phyloP scores from a whole-genome alignment of 352 stramenopile genomes.

The Globisporangium cylindrosporum region DNA sequence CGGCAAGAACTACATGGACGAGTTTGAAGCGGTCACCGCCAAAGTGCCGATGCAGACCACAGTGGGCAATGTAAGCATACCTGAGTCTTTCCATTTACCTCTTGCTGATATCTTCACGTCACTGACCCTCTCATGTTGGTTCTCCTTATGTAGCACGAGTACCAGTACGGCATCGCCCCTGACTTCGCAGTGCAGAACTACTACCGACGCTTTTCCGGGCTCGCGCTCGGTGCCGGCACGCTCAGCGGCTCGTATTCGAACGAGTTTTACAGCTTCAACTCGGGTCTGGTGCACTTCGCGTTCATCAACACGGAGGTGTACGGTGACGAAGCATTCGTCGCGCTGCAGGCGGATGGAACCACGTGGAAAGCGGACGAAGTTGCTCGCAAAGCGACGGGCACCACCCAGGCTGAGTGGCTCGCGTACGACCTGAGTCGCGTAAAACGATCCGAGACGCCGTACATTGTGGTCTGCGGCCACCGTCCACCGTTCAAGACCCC shows the following conservation, averaged over 20 bases:
- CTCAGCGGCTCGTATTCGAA: conserved; percentile 62
- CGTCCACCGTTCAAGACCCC: conserved; percentile 73
- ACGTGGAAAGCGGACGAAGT: conserved; percentile 52
- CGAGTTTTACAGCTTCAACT: conserved; percentile 77
- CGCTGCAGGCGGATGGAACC: conserved; percentile 36
- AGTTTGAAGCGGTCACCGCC: conserved; percentile 53
- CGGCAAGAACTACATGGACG: conserved; percentile 71
- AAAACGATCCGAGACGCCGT: conserved; percentile 55
- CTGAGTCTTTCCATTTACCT: neutral
- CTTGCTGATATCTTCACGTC: neutral
- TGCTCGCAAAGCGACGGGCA: conserved; percentile 27
- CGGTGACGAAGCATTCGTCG: conserved; percentile 55
- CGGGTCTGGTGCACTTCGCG: conserved; percentile 64
- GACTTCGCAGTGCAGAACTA: conserved; percentile 73
- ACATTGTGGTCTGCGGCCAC: conserved; percentile 71
- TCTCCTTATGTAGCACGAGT: conserved; percentile 50
- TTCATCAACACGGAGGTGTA: conserved; percentile 83
- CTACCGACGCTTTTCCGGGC: conserved; percentile 54
- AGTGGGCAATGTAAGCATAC: conserved; percentile 56
- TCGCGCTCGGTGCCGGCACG: conserved; percentile 46
- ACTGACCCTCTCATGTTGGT: conserved; percentile 2
- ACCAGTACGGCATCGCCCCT: conserved; percentile 52
- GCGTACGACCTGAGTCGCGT: conserved; percentile 70
- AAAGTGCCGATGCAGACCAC: conserved; percentile 71
- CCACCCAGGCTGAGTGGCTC: conserved; percentile 52